phyloP scores from a whole-genome alignment of 2,329 filamentous ascomycete genomes.

The Emergomyces pasteurianus region DNA sequence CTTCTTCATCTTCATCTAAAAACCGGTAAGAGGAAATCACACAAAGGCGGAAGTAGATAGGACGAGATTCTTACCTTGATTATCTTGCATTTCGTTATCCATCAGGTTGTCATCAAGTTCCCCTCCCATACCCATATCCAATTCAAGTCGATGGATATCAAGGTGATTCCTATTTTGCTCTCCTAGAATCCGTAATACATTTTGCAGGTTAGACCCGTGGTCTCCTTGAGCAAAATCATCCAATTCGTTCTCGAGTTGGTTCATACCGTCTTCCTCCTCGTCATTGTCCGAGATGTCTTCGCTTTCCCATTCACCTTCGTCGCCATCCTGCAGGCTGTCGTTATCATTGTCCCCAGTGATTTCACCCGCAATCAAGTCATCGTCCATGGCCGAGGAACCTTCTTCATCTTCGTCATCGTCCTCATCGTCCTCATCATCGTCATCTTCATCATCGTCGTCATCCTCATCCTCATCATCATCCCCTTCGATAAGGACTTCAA shows the following conservation, averaged over 20 bases:
- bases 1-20: slow-evolving; percentile 47
- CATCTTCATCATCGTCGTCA: slow-evolving; percentile 46
- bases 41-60: background rate
- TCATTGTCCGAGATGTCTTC: slow-evolving; percentile 37
- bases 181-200: slow-evolving; percentile 34
- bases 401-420: slow-evolving; percentile 47
- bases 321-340: slow-evolving; percentile 35
- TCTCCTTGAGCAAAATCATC: slow-evolving; percentile 29
- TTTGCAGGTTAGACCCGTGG: slow-evolving; percentile 33
- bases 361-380: slow-evolving; percentile 41
- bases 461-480: slow-evolving; percentile 50
- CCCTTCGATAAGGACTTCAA: slow-evolving; percentile 80
- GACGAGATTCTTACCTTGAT: slow-evolving; percentile 36
- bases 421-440: slow-evolving; percentile 44
- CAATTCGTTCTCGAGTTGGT: slow-evolving; percentile 31
- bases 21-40: slow-evolving; percentile 16
- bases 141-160: slow-evolving; percentile 31
- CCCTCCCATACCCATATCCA: slow-evolving; percentile 36
- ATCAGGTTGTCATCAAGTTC: slow-evolving; percentile 35
- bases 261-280: slow-evolving; percentile 30
- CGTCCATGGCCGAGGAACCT: slow-evolving; percentile 48
- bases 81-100: slow-evolving; percentile 45
- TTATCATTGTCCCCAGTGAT: slow-evolving; percentile 46
- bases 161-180: slow-evolving; percentile 23
- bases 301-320: slow-evolving; percentile 40